These are phyloP conservation scores for Abrus precatorius DNA, from an alignment of 306 rosid genomes.

Conservation along the genomic window DNA sequence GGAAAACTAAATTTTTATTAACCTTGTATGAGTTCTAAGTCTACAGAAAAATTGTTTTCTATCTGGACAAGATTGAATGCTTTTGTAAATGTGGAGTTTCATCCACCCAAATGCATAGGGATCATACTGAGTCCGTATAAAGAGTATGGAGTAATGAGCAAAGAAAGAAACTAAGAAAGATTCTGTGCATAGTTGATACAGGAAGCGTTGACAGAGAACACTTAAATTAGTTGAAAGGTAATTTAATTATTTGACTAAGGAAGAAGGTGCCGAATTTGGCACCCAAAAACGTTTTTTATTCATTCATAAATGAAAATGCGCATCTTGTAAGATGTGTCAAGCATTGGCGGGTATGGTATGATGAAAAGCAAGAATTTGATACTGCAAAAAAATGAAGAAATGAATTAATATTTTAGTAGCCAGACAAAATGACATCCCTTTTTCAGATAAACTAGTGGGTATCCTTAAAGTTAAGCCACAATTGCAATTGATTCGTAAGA, in stretches of 20 bases:
- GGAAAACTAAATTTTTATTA: no score
- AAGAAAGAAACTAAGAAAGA: conserved; percentile 29
- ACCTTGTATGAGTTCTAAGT: no score
- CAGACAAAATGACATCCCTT: conserved; percentile 45
- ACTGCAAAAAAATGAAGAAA: conserved; percentile 37
- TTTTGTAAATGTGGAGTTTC: conserved; percentile 35
- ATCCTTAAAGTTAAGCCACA: conserved; percentile 42
- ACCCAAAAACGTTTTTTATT: not conserved
- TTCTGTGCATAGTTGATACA: conserved; percentile 27
- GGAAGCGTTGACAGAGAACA: conserved; percentile 42
- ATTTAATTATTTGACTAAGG: conserved; percentile 34
- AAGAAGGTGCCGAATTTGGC: conserved; percentile 32
- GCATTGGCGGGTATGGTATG: conserved; percentile 32
- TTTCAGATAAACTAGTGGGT: conserved; percentile 36
- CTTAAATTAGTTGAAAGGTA: conserved; percentile 22
- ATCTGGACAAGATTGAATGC: not conserved
- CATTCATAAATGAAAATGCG: conserved; percentile 35
- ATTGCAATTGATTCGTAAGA: conserved; percentile 44
- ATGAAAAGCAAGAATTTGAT: conserved; percentile 49
- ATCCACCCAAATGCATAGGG: conserved; percentile 39
- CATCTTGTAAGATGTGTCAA: conserved; percentile 41
- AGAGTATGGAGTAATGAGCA: not conserved
- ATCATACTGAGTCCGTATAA: not conserved
- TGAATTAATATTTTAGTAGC: conserved; percentile 43
- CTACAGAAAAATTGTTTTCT: no score